Evolutionary conservation across 1,139 yeast genomes (phyloP).

Genomic region (Debaryomyces psychrophilus): DNA sequence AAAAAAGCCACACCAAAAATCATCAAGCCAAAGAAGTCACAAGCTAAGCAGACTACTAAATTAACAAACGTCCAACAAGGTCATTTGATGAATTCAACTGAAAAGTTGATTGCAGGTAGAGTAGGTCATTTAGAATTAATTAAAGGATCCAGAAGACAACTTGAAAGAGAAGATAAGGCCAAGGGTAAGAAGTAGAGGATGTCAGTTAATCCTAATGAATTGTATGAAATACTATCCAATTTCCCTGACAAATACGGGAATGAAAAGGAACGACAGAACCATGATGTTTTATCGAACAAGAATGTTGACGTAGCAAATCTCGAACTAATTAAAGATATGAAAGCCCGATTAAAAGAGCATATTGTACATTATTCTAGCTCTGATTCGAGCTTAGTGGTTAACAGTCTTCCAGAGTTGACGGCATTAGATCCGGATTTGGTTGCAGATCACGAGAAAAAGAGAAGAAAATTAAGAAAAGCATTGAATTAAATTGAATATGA

Average conservation of each 20-base stretch:
- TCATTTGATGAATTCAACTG: constrained; percentile 73
- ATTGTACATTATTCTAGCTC: background rate
- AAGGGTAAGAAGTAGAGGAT: constrained; percentile 19
- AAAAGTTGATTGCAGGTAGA: constrained; percentile 79
- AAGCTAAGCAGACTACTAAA: constrained; percentile 46
- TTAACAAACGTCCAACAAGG: constrained; percentile 67
- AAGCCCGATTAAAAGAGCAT: constrained; percentile 1
- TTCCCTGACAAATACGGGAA: constrained; percentile 4
- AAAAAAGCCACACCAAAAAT: constrained; percentile 71
- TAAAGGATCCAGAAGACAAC: constrained; percentile 87
- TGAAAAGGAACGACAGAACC: constrained; percentile 8
- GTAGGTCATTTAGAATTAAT: constrained; percentile 95
- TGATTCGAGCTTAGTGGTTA: background rate
- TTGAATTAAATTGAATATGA: constrained; percentile 8
- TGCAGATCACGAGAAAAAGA: constrained; percentile 23
- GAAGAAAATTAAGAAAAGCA: constrained; percentile 20
- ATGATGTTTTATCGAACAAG: background rate
- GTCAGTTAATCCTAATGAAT: background rate
- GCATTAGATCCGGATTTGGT: constrained; percentile 38
- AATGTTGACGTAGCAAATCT: background rate
- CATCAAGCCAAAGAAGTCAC: constrained; percentile 67
- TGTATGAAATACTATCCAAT: constrained; percentile 6
- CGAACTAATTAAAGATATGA: background rate
- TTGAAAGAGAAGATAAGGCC: constrained; percentile 59
- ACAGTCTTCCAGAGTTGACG: constrained; percentile 29